A percentile compares a stretch with the other conserved stretches of the same genome.
These are phyloP conservation scores for Phytophthora uliginosa DNA, from an alignment of 352 stramenopile genomes.

Conservation along the genomic window DNA sequence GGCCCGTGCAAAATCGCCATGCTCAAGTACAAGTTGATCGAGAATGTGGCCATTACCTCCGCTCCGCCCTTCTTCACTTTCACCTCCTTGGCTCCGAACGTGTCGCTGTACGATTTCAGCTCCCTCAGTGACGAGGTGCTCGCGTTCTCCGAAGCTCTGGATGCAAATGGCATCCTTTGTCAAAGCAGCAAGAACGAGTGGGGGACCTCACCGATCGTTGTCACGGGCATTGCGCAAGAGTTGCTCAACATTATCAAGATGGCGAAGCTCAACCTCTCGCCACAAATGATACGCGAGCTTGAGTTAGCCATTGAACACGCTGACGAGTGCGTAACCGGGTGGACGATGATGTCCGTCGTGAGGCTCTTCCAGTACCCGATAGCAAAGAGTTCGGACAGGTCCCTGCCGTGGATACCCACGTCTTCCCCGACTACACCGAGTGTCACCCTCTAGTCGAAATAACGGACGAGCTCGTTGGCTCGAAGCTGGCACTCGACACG, in stretches of 20 bases:
- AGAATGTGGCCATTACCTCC: slow-evolving; percentile 15
- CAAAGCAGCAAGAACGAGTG: slow-evolving; percentile 36
- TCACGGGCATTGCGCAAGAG: slow-evolving; percentile 29
- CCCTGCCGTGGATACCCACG: slow-evolving; percentile 23
- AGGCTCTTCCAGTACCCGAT: slow-evolving; percentile 17
- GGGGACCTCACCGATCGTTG: slow-evolving; percentile 15
- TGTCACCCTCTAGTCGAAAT: slow-evolving; percentile 28
- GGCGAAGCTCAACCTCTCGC: slow-evolving; percentile 18
- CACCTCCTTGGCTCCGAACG: slow-evolving; percentile 9
- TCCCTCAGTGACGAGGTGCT: slow-evolving; percentile 28
- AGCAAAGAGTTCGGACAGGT: slow-evolving; percentile 18
- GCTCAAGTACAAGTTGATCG: slow-evolving; percentile 30
- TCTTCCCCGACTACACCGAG: slow-evolving; percentile 41
- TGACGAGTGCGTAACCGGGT: slow-evolving; percentile 2
- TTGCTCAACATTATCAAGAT: slow-evolving; percentile 22
- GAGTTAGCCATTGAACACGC: slow-evolving; percentile 13
- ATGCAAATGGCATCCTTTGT: slow-evolving; percentile 23
- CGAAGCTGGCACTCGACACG: slow-evolving; percentile 25
- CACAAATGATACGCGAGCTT: slow-evolving; percentile 22
- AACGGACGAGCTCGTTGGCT: slow-evolving; percentile 18
- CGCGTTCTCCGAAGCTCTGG: slow-evolving; percentile 19
- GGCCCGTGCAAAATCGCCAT: slow-evolving; percentile 27
- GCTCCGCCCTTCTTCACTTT: slow-evolving; percentile 24
- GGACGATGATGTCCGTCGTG: slow-evolving; percentile 26
- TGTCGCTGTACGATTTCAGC: slow-evolving; percentile 28